These are phyloP conservation scores for Zangia roseola DNA, from an alignment of 768 basidiomycete genomes.

Conservation along the genomic window DNA sequence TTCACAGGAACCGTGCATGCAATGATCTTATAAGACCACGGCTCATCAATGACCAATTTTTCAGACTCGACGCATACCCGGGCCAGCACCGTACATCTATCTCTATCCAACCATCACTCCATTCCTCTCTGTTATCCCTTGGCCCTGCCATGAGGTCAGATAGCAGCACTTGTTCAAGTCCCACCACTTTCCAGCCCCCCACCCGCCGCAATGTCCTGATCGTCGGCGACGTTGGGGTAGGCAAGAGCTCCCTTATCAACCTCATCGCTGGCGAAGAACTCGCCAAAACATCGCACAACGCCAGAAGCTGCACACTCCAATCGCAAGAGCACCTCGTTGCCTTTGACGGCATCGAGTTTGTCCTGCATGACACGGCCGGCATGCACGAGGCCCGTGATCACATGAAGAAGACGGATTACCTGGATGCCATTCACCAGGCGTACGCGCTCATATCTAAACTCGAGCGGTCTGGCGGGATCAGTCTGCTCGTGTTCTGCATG, in stretches of 20 bases:
- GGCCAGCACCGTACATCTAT: not conserved
- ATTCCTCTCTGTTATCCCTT: not conserved
- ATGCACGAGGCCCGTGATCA: constrained; percentile 27
- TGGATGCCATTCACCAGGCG: constrained; percentile 28
- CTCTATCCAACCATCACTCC: not conserved
- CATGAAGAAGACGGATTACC: constrained; percentile 23
- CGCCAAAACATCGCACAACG: constrained; percentile 31
- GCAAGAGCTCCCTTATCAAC: constrained; percentile 44
- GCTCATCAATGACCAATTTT: not conserved
- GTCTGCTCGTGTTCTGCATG: constrained; percentile 32
- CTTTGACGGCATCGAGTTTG: constrained; percentile 18
- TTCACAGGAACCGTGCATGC: constrained; percentile 5
- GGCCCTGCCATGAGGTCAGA: constrained; percentile 8
- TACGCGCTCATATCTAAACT: constrained; percentile 35
- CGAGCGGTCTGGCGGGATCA: constrained; percentile 25
- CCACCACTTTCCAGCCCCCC: constrained; percentile 5
- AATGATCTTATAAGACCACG: constrained; percentile 14
- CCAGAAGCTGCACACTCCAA: constrained; percentile 37
- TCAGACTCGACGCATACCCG: constrained; percentile 1
- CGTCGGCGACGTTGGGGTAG: constrained; percentile 28
- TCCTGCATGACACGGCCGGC: constrained; percentile 27
- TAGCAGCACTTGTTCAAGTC: constrained; percentile 15
- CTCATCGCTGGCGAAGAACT: constrained; percentile 29
- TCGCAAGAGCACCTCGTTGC: constrained; percentile 20
- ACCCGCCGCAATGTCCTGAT: constrained; percentile 27